Evolutionary conservation across 768 basidiomycete genomes (phyloP).

Genomic region (Trametes cubensis): DNA sequence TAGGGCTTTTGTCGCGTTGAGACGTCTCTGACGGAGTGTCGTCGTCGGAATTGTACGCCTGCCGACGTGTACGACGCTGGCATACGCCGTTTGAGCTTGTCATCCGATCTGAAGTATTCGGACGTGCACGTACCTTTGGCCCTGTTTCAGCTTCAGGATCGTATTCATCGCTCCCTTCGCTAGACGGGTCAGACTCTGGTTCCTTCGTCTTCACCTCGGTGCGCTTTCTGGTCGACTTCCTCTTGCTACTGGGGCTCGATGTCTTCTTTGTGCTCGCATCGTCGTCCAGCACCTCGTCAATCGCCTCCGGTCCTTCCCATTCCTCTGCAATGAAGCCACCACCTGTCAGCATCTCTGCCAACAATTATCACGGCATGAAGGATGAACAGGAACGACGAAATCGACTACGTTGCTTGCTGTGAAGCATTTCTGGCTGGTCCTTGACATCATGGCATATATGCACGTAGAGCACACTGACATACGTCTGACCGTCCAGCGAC

Average conservation of each 20-base stretch:
- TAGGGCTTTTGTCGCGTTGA: conserved; percentile 15
- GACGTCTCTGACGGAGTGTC: conserved; percentile 2
- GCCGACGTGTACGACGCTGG: conserved; percentile 12
- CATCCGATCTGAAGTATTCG: background rate
- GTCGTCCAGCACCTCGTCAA: conserved; percentile 43
- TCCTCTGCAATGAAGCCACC: conserved; percentile 51
- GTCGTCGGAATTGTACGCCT: conserved; percentile 5
- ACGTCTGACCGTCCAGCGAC: conserved; percentile 1
- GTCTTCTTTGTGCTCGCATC: background rate
- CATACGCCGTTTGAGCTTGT: background rate
- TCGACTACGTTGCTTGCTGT: background rate
- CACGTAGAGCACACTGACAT: background rate
- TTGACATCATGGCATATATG: background rate
- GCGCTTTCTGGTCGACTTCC: conserved; percentile 13
- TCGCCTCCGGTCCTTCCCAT: conserved; percentile 69
- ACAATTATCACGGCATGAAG: background rate
- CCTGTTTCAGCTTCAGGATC: conserved; percentile 7
- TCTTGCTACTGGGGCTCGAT: conserved; percentile 1
- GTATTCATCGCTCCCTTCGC: conserved; percentile 18
- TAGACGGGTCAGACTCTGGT: conserved; percentile 32
- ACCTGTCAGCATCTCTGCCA: conserved; percentile 30
- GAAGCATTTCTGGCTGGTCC: background rate
- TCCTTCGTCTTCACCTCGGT: conserved; percentile 28
- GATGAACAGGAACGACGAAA: background rate
- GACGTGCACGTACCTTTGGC: conserved; percentile 1